Evolutionary conservation across 1,284 basidiomycete species (phyloP).

Genomic region (Albatrellus sp.): DNA sequence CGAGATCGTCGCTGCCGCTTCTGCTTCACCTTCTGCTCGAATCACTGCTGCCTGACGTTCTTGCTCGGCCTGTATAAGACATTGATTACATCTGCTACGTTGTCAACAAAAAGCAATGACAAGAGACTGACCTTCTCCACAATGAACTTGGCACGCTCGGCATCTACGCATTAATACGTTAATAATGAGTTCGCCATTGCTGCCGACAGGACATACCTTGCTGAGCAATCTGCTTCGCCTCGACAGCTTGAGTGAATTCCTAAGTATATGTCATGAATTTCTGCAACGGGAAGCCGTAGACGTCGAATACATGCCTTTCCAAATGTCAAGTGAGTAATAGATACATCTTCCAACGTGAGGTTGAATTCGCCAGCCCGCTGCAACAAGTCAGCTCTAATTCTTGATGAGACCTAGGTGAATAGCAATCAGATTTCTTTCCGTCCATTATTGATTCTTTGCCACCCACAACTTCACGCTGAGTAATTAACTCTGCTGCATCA

Average conservation of each 20-base stretch:
- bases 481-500: slow-evolving; percentile 95
- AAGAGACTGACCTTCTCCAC: slow-evolving; percentile 73
- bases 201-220: slow-evolving; percentile 44
- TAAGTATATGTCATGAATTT: slow-evolving; percentile 15
- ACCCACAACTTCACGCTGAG: slow-evolving; percentile 73
- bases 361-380: slow-evolving; percentile 95
- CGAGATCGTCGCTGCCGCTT: slow-evolving; percentile 91
- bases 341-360: slow-evolving; percentile 94
- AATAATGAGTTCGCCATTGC: slow-evolving; percentile 1
- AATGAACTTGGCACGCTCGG: slow-evolving; percentile 97
- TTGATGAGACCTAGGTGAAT: slow-evolving; percentile 64
- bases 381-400: slow-evolving; percentile 87
- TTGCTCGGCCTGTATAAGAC: slow-evolving; percentile 74
- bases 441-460: background rate
- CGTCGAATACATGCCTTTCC: slow-evolving; percentile 41
- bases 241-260: slow-evolving; percentile 92
- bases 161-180: slow-evolving; percentile 41
- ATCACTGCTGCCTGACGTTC: slow-evolving; percentile 98
- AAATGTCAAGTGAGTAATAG: slow-evolving; percentile 82
- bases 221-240: slow-evolving; percentile 96
- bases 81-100: slow-evolving; percentile 4
- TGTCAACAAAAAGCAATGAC: background rate
- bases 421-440: slow-evolving; percentile 1
- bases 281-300: background rate
- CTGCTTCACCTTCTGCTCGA: slow-evolving; percentile 96